Base-by-base conservation (phyloP, 192 early-diverging fungal genomes). In the Linderina pennispora region DNA sequence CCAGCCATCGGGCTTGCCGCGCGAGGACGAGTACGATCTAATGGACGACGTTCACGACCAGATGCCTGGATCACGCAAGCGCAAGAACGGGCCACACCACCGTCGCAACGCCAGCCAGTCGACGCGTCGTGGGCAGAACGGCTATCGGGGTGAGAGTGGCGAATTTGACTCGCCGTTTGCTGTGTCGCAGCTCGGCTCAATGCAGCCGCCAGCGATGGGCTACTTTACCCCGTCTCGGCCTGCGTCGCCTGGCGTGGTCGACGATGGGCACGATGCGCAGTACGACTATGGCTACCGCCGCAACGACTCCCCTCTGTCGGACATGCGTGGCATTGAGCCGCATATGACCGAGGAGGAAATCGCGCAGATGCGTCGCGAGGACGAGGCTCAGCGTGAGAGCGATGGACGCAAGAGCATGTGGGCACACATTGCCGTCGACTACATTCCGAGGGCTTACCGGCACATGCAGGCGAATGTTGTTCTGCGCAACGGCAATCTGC, bases 401-500 rank as follows among this genome's bases (percentile, higher is more conserved):
- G 17, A 31, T 28, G 34, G 31, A 2, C 48, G 32, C 8, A 55
- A 21, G 9, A 47, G 36, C 20, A 35, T 70, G n/a, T 65, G 57
- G 54, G 35, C 43, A 10, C 43, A 38, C 14, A 21, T 70, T 23
- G 55, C 57, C 7, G 43, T 53, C 8, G 61, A 66, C 41, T 63
- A 76, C 7, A 55, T 76, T 16, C 66, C 74, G 15, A 48, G 50
- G 16, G 74, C 62, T 4, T 51, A 46, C 48, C 66, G 59, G 28
- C 62, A 70, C 37, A 47, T 65, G 62, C 54, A 60, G 23, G 40
- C 45, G 6, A 62, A 55, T 49, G 37, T 55, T 8, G 45, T 55
- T 22, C 46, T 70, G 14, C 74, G 74, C 37, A 65, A 50, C 19
- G 55, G 57, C 8, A 90, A 87, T 46, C 80, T 80, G 58, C 83